These are phyloP conservation scores for Calonectria henricotiae DNA, from an alignment of 2,329 filamentous ascomycete genomes.

Conservation along the genomic window DNA sequence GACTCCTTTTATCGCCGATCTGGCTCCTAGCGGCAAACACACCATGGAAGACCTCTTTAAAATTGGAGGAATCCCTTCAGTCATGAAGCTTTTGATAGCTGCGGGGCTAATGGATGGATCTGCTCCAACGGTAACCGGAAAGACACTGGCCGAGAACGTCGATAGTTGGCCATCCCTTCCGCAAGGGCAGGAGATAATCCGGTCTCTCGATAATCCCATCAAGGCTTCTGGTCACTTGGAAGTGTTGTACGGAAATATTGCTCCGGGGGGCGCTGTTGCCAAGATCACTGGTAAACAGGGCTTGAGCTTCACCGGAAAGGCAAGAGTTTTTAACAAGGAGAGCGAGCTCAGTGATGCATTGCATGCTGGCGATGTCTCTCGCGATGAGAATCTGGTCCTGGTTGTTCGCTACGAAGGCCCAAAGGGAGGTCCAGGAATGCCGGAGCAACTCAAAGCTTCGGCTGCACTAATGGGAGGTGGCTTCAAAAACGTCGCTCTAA, in stretches of 20 bases:
- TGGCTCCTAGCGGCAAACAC: constrained; percentile 70
- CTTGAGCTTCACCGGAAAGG: constrained; percentile 82
- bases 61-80: constrained; percentile 68
- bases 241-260: constrained; percentile 87
- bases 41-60: constrained; percentile 71
- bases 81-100: constrained; percentile 69
- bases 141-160: constrained; percentile 86
- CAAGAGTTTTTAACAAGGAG: constrained; percentile 90
- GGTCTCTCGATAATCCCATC: constrained; percentile 80
- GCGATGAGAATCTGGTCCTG: constrained; percentile 80
- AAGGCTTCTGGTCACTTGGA: constrained; percentile 89
- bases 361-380: constrained; percentile 73
- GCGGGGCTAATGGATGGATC: constrained; percentile 63
- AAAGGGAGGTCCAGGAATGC: constrained; percentile 94
- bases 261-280: constrained; percentile 89
- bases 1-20: constrained; percentile 69
- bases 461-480: constrained; percentile 93
- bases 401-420: constrained; percentile 94
- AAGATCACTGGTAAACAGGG: constrained; percentile 98
- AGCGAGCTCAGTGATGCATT: constrained; percentile 82
- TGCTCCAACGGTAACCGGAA: constrained; percentile 78
- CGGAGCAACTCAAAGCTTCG: constrained; percentile 88
- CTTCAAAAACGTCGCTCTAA: constrained; percentile 86
- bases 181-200: constrained; percentile 86
- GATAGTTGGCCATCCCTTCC: constrained; percentile 81